Evolutionary conservation across 1,284 basidiomycete species (phyloP).

Genomic region (Marasmius fiardii): DNA sequence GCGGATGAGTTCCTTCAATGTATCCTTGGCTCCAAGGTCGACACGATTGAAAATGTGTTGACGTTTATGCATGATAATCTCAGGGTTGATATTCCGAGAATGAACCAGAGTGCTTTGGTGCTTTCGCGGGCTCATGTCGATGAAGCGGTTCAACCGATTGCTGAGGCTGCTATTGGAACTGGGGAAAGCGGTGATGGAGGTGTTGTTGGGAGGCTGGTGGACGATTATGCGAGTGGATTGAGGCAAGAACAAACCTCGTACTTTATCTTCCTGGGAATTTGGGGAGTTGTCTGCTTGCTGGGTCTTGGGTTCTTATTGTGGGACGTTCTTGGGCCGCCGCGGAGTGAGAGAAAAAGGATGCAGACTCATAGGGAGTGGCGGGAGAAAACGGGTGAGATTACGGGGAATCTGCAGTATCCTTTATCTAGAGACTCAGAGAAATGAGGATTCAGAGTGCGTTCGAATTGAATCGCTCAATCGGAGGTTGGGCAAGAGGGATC

Average conservation of each 20-base stretch:
- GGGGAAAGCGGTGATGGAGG: constrained; percentile 57
- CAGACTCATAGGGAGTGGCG: constrained; percentile 47
- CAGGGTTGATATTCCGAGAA: constrained; percentile 69
- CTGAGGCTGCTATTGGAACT: constrained; percentile 75
- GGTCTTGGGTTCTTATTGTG: constrained; percentile 63
- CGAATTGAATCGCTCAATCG: too few relatives aligned
- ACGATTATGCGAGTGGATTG: constrained; percentile 69
- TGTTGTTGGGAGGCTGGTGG: constrained; percentile 71
- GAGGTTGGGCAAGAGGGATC: too few relatives aligned
- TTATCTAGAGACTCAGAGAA: too few relatives aligned
- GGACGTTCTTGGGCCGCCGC: constrained; percentile 54
- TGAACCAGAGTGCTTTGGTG: constrained; percentile 73
- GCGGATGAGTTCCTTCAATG: constrained; percentile 89
- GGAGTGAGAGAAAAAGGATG: constrained; percentile 43
- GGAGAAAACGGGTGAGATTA: constrained; percentile 46
- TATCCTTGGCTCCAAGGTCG: constrained; percentile 86
- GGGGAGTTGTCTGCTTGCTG: constrained; percentile 75
- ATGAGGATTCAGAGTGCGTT: too few relatives aligned
- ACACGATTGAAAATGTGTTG: constrained; percentile 81
- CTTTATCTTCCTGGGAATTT: constrained; percentile 75
- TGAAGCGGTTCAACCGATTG: constrained; percentile 75
- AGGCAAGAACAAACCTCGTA: constrained; percentile 84
- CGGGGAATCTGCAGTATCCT: too few relatives aligned
- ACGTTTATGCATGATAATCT: constrained; percentile 93
- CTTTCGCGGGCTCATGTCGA: constrained; percentile 69